Conservation (phyloP, 2,329 filamentous ascomycete species). For the Pseudophaeomoniella oleicola region DNA sequence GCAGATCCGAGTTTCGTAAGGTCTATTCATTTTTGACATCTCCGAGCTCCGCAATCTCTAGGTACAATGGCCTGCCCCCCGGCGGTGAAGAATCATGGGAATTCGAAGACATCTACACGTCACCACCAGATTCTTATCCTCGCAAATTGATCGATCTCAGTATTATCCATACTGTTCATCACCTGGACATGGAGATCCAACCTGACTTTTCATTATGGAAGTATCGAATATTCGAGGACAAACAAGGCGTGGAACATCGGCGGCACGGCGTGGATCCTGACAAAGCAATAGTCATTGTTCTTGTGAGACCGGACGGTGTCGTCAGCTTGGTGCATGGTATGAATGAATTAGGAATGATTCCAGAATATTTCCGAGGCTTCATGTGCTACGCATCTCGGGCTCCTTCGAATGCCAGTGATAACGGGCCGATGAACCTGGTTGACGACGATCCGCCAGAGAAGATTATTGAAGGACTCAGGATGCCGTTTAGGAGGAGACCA, state of each 20-base stretch:
- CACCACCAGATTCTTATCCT: neutral
- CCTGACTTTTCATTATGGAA: constrained; percentile 1
- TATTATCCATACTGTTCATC: neutral
- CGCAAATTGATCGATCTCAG: neutral
- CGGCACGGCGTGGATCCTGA: neutral
- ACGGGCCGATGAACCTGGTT: too few species aligned
- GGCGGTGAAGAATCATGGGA: neutral
- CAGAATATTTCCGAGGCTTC: neutral
- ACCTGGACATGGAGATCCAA: neutral
- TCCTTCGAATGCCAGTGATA: too few species aligned
- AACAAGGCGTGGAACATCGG: neutral
- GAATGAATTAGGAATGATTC: neutral
- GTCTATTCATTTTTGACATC: neutral
- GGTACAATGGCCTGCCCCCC: neutral
- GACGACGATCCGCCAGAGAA: too few species aligned
- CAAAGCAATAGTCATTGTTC: neutral
- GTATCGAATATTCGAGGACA: neutral
- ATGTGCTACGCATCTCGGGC: too few species aligned
- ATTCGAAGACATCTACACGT: constrained; percentile 1
- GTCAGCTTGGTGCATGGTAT: neutral
- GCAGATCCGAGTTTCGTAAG: neutral
- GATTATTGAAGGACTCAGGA: too few species aligned
- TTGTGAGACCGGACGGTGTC: neutral
- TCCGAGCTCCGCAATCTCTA: neutral
- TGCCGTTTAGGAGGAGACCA: too few species aligned